These are phyloP conservation scores for Pichia thaimueangensis DNA, from an alignment of 805 yeast species.

Conservation along the genomic window DNA sequence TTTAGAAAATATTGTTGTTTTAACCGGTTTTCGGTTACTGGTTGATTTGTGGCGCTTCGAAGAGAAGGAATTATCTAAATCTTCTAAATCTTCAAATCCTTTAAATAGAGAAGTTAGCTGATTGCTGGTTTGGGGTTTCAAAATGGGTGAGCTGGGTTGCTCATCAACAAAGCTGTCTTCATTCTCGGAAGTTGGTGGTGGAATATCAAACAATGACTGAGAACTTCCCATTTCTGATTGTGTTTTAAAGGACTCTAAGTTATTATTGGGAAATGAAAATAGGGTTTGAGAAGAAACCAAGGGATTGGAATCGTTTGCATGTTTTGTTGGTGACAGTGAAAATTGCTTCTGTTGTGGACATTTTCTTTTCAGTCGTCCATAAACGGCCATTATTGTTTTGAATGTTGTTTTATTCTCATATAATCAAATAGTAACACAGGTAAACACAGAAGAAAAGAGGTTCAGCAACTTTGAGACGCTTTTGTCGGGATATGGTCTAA, in stretches of 20 bases:
- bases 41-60: too few relatives aligned
- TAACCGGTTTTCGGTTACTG: too few relatives aligned
- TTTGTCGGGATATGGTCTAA: too few relatives aligned
- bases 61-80: too few relatives aligned
- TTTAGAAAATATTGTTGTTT: neutral
- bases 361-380: constrained; percentile 6
- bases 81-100: constrained; percentile 5
- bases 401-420: too few relatives aligned
- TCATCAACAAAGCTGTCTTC: neutral
- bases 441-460: too few relatives aligned
- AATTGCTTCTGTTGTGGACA: neutral
- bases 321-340: constrained; percentile 4
- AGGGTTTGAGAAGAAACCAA: neutral
- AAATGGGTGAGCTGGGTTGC: neutral
- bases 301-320: neutral
- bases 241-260: neutral
- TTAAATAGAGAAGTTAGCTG: neutral
- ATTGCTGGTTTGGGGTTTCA: neutral
- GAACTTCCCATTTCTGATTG: neutral
- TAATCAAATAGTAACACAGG: too few relatives aligned
- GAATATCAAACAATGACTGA: neutral
- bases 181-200: neutral
- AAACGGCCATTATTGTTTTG: constrained; percentile 1
- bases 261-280: neutral
- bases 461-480: too few relatives aligned